phyloP scores from a whole-genome alignment of 805 yeast genomes.

The Starmerella gropengiesseri region DNA sequence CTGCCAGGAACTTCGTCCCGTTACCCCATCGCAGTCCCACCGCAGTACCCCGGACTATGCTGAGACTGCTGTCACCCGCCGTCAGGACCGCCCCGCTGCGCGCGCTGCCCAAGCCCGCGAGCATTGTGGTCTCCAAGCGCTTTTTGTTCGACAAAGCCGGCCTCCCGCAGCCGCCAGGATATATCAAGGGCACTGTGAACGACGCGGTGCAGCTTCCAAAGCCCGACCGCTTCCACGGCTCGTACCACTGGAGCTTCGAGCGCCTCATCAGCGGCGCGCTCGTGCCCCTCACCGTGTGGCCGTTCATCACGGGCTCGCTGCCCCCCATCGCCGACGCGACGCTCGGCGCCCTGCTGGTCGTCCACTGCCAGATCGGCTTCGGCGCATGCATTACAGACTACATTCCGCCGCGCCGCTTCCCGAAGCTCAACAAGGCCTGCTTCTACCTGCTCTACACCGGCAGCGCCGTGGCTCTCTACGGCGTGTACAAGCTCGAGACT shows the following conservation, averaged over 20 bases:
- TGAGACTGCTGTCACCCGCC: slow-evolving; percentile 13
- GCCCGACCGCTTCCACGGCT: slow-evolving; percentile 58
- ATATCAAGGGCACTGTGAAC: slow-evolving; percentile 84
- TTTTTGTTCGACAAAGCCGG: slow-evolving; percentile 25
- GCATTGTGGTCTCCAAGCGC: slow-evolving; percentile 19
- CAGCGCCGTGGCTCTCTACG: slow-evolving; percentile 57
- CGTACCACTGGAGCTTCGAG: slow-evolving; percentile 91
- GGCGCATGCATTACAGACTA: slow-evolving; percentile 88
- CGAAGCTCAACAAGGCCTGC: slow-evolving; percentile 60
- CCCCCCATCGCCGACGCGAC: slow-evolving; percentile 63
- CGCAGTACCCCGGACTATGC: slow-evolving; percentile 7
- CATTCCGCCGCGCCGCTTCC: slow-evolving; percentile 78
- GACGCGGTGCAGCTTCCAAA: slow-evolving; percentile 70
- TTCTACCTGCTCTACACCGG: slow-evolving; percentile 61
- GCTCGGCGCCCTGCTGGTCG: slow-evolving; percentile 52
- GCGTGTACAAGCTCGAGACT: slow-evolving; percentile 66
- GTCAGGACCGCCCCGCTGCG: slow-evolving; percentile 13
- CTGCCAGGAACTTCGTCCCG: not conserved
- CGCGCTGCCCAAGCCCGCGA: slow-evolving; percentile 6
- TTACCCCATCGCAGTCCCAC: not conserved
- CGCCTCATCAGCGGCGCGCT: slow-evolving; percentile 55
- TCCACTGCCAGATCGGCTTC: slow-evolving; percentile 79
- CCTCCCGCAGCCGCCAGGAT: slow-evolving; percentile 78
- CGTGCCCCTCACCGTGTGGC: slow-evolving; percentile 66
- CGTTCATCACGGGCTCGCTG: slow-evolving; percentile 64